Conservation (phyloP, 331 rosid species). For the Quercus phellos region DNA sequence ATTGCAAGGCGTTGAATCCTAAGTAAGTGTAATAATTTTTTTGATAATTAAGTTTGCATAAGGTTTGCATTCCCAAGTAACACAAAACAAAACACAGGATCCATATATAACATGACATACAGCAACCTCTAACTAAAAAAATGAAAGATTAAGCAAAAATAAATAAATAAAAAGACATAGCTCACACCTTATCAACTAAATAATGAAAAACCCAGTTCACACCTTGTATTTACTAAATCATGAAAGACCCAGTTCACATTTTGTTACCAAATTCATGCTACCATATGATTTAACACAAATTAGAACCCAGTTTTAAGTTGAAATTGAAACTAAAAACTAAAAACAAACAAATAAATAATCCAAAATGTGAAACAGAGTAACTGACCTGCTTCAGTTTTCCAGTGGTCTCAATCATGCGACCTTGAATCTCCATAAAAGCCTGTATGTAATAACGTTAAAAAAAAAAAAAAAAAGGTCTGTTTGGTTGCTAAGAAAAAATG, state of each 20-base stretch:
- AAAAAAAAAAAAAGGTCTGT: too few relatives aligned
- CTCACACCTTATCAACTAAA: too few relatives aligned
- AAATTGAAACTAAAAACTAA: background rate
- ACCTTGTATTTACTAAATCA: too few relatives aligned
- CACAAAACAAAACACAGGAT: too few relatives aligned
- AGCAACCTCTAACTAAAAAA: too few relatives aligned
- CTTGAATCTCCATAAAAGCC: constrained; percentile 87
- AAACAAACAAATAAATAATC: background rate
- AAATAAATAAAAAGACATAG: too few relatives aligned
- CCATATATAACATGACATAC: too few relatives aligned
- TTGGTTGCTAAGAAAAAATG: background rate
- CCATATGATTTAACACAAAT: background rate
- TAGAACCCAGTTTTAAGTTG: background rate
- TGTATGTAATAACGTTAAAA: background rate
- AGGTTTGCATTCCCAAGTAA: too few relatives aligned
- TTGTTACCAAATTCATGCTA: background rate
- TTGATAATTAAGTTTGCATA: too few relatives aligned
- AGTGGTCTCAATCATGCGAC: constrained; percentile 83
- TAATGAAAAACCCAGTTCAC: background rate
- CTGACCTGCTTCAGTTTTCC: constrained; percentile 80
- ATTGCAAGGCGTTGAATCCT: too few relatives aligned
- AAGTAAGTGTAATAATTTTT: too few relatives aligned
- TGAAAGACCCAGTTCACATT: constrained; percentile 1
- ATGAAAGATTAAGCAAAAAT: too few relatives aligned
- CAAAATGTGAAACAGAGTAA: background rate